Evolutionary conservation across 1,139 yeast species (phyloP), one percentile per base, ranked within the genome.

Genomic region (Suhomyces panamericanus): DNA sequence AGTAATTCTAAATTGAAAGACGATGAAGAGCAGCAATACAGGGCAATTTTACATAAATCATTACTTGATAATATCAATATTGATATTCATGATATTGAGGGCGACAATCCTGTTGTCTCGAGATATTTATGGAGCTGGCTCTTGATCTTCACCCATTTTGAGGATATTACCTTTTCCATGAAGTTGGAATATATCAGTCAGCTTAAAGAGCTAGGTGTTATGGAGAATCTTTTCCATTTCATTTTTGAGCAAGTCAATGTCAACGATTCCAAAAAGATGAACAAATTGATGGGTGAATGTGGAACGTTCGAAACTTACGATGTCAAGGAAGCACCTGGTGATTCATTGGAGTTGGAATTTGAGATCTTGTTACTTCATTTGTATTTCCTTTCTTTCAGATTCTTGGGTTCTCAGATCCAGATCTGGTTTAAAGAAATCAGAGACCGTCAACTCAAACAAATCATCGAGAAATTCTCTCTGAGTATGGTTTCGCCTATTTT

Each of bases 121-220:
- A 69, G 66, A 33, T 87, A 79, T 57, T 57, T 87, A 37, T 83
- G 89, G 83, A 70, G 82, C 36, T 90, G 96, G 96, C 67, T 69
- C 46, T 64, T 88, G 45, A 62, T 87, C 0, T 75, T 87, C 52
- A 69, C 68, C 27, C 83, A 82, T 59, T 87, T 90, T 58, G 76
- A 78, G 44, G 81, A 83, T 48, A 78, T 87, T 6, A 81, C 95
- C 1, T 79, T 80, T 52, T 78, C 80, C 35, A 73, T 88, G 52
- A 73, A 91, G 46, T 75, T 78, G 38, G 72, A 75, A 38, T 86
- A 85, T 55, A 74, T 85, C 32, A 68, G 69, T 24, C 85, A 85
- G 51, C 62, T 89, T 44, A 75, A 73, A 47, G 72, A 73, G 3
- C 65, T 67, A 4, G 75, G 74, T 17, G 62, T 76, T 20, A 64